phyloP scores from a whole-genome alignment of 768 basidiomycete species.

The Tylopilus cervinicoccineus region DNA sequence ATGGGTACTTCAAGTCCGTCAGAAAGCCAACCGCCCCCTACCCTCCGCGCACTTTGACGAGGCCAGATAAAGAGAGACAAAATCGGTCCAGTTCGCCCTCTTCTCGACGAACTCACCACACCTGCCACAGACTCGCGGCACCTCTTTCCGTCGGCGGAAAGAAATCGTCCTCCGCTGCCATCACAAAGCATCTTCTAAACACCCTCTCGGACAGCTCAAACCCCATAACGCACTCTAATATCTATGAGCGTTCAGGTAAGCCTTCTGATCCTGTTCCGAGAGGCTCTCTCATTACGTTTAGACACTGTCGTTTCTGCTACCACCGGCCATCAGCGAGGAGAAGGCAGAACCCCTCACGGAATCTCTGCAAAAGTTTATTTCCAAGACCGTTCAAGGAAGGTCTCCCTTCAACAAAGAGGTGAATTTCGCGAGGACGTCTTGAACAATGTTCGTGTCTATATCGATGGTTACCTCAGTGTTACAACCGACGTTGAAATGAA shows the following conservation, averaged over 20 bases:
- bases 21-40: constrained; percentile 19
- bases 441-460: constrained; percentile 55
- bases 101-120: constrained; percentile 6
- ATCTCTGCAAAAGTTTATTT: constrained; percentile 35
- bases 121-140: constrained; percentile 24
- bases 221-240: constrained; percentile 75
- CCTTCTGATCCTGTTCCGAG: background rate
- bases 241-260: constrained; percentile 57
- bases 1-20: constrained; percentile 21
- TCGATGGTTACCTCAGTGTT: constrained; percentile 62
- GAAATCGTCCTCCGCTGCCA: constrained; percentile 37
- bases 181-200: constrained; percentile 58
- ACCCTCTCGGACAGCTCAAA: constrained; percentile 64
- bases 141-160: constrained; percentile 29
- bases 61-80: constrained; percentile 17
- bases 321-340: constrained; percentile 66
- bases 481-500: constrained; percentile 84
- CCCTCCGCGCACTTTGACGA: constrained; percentile 3
- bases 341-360: constrained; percentile 32
- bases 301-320: constrained; percentile 59
- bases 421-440: constrained; percentile 24
- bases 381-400: constrained; percentile 43
- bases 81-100: background rate
- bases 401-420: constrained; percentile 31
- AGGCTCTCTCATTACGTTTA: constrained; percentile 22